A percentile compares a stretch with the other conserved stretches of the same genome.
Evolutionary conservation across 768 basidiomycete genomes (phyloP).

Genomic region (Leccinum incarnatum): DNA sequence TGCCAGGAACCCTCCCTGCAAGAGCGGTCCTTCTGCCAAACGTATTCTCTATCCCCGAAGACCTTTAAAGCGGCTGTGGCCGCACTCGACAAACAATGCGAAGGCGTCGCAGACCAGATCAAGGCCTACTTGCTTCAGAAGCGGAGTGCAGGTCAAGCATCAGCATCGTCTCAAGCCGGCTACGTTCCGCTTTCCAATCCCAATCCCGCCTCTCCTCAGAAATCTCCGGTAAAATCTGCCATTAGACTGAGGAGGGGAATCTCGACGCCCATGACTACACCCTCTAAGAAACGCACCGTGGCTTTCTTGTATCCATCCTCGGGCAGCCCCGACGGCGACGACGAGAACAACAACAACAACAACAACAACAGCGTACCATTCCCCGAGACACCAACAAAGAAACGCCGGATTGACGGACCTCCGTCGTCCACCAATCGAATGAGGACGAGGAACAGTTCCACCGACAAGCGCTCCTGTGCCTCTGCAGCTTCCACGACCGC

Average conservation of each 20-base stretch:
- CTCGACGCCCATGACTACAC: conserved; percentile 8
- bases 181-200: not conserved
- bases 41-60: conserved; percentile 14
- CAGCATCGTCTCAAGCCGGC: not conserved
- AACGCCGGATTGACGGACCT: conserved; percentile 28
- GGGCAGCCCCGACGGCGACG: conserved; percentile 15
- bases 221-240: conserved; percentile 19
- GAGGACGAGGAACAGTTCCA: conserved; percentile 12
- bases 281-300: conserved; percentile 34
- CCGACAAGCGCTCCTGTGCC: conserved; percentile 3
- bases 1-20: conserved; percentile 12
- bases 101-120: conserved; percentile 23
- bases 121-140: conserved; percentile 11
- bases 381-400: conserved; percentile 45
- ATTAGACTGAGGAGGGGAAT: conserved; percentile 11
- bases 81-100: conserved; percentile 25
- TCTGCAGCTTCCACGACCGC: conserved; percentile 4
- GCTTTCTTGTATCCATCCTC: conserved; percentile 12
- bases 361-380: conserved; percentile 14
- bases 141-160: not conserved
- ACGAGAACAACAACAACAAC: not conserved
- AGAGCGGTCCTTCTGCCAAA: conserved; percentile 18
- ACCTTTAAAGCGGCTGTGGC: conserved; percentile 21
- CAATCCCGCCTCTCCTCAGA: conserved; percentile 13
- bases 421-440: conserved; percentile 11